A percentile compares a stretch with the other conserved stretches of the same genome.
Conservation (phyloP, 2,329 filamentous ascomycete genomes). For the Bipolaris oryzae region DNA sequence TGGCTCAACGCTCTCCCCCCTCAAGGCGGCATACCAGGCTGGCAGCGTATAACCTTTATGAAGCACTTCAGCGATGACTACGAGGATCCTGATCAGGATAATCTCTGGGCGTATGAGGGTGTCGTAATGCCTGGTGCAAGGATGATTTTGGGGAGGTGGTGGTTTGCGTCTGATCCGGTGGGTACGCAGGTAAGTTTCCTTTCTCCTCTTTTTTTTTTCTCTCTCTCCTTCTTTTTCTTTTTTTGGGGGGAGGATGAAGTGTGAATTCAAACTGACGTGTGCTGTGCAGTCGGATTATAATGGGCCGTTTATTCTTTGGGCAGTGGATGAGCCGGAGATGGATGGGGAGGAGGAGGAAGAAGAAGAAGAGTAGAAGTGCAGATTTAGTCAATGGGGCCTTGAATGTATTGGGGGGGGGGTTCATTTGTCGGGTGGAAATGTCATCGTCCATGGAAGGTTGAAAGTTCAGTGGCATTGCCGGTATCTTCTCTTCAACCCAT, state of each 20-base stretch:
- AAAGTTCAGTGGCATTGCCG: too few relatives aligned
- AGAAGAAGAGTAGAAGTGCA: background rate
- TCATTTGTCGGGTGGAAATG: too few relatives aligned
- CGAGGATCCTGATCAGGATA: constrained; percentile 38
- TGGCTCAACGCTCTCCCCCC: constrained; percentile 58
- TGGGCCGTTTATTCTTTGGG: constrained; percentile 47
- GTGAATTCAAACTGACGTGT: constrained; percentile 9
- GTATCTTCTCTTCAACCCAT: too few relatives aligned
- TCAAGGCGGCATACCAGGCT: constrained; percentile 58
- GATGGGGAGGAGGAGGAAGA: constrained; percentile 1
- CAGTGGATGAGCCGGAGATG: constrained; percentile 32
- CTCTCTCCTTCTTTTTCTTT: background rate
- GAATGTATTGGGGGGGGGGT: too few relatives aligned
- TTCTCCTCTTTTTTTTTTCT: background rate
- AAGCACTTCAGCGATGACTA: constrained; percentile 53
- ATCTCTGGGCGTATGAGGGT: constrained; percentile 57
- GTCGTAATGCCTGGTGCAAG: constrained; percentile 55
- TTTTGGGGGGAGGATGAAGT: too few relatives aligned
- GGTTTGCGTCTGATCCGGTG: constrained; percentile 43
- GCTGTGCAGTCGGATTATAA: constrained; percentile 25
- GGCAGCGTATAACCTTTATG: constrained; percentile 62
- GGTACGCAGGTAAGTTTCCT: constrained; percentile 28
- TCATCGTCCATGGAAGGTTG: too few relatives aligned
- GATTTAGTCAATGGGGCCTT: too few relatives aligned
- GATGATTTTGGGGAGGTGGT: constrained; percentile 57